phyloP scores from a whole-genome alignment of 495 filamentous ascomycete genomes.

The Collariella sp. region DNA sequence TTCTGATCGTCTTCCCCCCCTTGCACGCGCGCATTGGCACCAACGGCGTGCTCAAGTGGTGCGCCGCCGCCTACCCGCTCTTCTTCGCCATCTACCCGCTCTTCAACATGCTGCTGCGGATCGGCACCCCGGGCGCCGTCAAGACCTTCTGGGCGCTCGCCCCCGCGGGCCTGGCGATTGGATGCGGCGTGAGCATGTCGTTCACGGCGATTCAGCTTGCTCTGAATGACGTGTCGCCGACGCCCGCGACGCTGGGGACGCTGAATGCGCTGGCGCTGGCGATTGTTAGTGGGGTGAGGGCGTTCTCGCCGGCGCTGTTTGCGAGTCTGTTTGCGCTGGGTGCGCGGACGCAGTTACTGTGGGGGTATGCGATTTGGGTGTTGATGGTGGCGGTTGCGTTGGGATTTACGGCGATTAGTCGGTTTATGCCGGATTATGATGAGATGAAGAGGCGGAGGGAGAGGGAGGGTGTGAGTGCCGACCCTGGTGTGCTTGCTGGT shows the following conservation, averaged over 20 bases:
- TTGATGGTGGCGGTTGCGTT: slow-evolving; percentile 43
- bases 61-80: slow-evolving; percentile 48
- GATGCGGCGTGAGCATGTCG: slow-evolving; percentile 56
- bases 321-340: slow-evolving; percentile 55
- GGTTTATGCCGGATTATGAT: slow-evolving; percentile 43
- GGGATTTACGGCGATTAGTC: slow-evolving; percentile 36
- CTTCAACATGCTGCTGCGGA: slow-evolving; percentile 44
- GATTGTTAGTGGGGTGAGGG: slow-evolving; percentile 41
- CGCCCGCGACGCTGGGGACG: slow-evolving; percentile 48
- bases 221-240: slow-evolving; percentile 59
- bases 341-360: slow-evolving; percentile 44
- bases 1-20: slow-evolving; percentile 53
- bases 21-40: slow-evolving; percentile 52
- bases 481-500: no score
- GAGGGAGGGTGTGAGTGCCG: slow-evolving; percentile 1
- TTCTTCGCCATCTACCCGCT: slow-evolving; percentile 47
- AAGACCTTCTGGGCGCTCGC: slow-evolving; percentile 49
- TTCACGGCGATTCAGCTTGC: slow-evolving; percentile 61
- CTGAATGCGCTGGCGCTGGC: slow-evolving; percentile 58
- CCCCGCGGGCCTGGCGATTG: slow-evolving; percentile 33
- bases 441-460: slow-evolving; percentile 28
- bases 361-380: slow-evolving; percentile 60
- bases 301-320: slow-evolving; percentile 53
- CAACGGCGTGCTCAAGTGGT: slow-evolving; percentile 48
- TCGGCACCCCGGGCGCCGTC: slow-evolving; percentile 19